Percentiles rank a stretch among this genome's conserved stretches.
Conservation (phyloP, 495 filamentous ascomycete species). For the Pyrenopolyporus hunteri region DNA sequence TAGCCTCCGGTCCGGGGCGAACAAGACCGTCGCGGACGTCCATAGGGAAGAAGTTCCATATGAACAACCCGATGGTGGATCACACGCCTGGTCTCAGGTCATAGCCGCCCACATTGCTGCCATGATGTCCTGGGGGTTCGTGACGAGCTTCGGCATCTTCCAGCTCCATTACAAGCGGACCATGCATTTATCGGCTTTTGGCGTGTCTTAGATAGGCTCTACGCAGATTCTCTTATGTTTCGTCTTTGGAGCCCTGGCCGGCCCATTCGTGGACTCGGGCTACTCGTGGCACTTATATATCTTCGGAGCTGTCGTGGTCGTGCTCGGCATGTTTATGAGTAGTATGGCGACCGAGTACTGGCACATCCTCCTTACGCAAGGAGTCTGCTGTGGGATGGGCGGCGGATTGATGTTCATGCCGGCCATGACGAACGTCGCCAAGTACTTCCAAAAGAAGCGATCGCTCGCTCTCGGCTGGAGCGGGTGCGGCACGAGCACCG, state of each 20-base stretch:
- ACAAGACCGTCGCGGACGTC: not conserved
- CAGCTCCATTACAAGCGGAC: slow-evolving; percentile 53
- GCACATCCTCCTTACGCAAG: slow-evolving; percentile 53
- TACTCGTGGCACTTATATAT: slow-evolving; percentile 44
- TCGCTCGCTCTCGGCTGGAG: slow-evolving; percentile 46
- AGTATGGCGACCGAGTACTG: slow-evolving; percentile 46
- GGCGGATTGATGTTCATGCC: slow-evolving; percentile 53
- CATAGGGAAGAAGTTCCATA: slow-evolving; percentile 1
- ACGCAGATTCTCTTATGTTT: slow-evolving; percentile 52
- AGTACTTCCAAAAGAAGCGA: slow-evolving; percentile 49
- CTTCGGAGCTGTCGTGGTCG: slow-evolving; percentile 38
- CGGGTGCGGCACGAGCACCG: slow-evolving; percentile 49
- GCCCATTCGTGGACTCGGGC: slow-evolving; percentile 49
- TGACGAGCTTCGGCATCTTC: slow-evolving; percentile 49
- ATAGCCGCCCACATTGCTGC: slow-evolving; percentile 46
- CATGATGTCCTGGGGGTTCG: slow-evolving; percentile 52
- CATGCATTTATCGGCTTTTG: slow-evolving; percentile 43
- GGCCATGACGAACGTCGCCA: slow-evolving; percentile 44
- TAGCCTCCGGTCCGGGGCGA: not conserved
- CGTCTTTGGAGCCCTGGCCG: slow-evolving; percentile 46
- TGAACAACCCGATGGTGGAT: slow-evolving; percentile 47
- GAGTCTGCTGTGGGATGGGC: slow-evolving; percentile 47
- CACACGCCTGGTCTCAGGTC: slow-evolving; percentile 49
- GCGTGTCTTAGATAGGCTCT: slow-evolving; percentile 54
- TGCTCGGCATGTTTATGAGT: slow-evolving; percentile 51